Evolutionary conservation across 306 rosid species (phyloP).

Genomic region (Glycine tomentella): DNA sequence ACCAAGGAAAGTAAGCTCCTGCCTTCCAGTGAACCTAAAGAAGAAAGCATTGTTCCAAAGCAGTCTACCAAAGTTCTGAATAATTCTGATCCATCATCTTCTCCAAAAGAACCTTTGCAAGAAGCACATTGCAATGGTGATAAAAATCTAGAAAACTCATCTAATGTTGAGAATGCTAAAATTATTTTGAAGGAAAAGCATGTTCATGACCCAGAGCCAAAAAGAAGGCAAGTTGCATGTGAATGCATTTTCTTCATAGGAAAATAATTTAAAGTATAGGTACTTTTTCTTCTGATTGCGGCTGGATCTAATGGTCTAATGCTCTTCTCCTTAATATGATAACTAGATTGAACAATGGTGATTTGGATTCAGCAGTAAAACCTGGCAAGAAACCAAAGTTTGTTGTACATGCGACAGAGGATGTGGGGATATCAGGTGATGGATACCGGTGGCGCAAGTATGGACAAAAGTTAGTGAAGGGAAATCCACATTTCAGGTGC

Average conservation of each 20-base stretch:
- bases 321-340: constrained; percentile 38
- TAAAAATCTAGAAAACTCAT: constrained; percentile 56
- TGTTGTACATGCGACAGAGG: constrained; percentile 85
- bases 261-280: background rate
- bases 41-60: constrained; percentile 50
- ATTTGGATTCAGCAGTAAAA: constrained; percentile 59
- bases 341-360: constrained; percentile 71
- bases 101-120: constrained; percentile 58
- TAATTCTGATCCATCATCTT: constrained; percentile 58
- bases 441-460: constrained; percentile 95
- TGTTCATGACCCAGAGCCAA: constrained; percentile 58
- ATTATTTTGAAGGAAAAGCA: constrained; percentile 61
- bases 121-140: constrained; percentile 53
- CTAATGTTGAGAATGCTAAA: constrained; percentile 55
- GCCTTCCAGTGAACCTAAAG: constrained; percentile 52
- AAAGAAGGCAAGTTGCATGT: constrained; percentile 67
- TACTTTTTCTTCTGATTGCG: constrained; percentile 13
- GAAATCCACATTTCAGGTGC: constrained; percentile 84
- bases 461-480: constrained; percentile 95
- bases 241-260: constrained; percentile 29
- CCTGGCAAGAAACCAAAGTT: constrained; percentile 78
- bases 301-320: constrained; percentile 17
- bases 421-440: constrained; percentile 84
- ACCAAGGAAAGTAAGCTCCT: constrained; percentile 54
- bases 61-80: constrained; percentile 49